Percentiles rank a stretch among this genome's conserved stretches.
phyloP scores from a whole-genome alignment of 306 rosid genomes.

The Spatholobus suberectus region DNA sequence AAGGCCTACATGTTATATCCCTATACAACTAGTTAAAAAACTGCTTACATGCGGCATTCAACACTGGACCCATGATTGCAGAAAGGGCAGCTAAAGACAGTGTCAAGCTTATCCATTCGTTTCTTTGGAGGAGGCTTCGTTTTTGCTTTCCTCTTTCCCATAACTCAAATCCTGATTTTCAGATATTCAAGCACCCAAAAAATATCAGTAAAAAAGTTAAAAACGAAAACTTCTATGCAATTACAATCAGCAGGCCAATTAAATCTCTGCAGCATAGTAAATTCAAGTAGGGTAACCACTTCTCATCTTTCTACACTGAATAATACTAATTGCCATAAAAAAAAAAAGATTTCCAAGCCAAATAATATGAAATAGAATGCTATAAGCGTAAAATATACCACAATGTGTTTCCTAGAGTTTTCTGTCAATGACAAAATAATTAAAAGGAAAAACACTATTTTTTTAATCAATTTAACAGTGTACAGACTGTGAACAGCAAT shows the following conservation, averaged over 20 bases:
- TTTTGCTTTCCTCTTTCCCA: conserved; percentile 93
- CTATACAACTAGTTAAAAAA: background rate
- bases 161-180: conserved; percentile 49
- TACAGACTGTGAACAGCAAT: no score
- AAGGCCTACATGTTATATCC: background rate
- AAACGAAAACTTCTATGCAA: background rate
- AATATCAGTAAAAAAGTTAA: background rate
- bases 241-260: background rate
- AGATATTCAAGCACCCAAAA: conserved; percentile 18
- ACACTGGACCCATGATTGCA: conserved; percentile 95
- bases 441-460: background rate
- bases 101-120: conserved; percentile 94
- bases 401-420: no score
- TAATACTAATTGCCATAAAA: background rate
- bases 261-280: background rate
- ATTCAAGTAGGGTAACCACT: background rate
- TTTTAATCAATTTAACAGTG: background rate
- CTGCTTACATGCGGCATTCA: conserved; percentile 86
- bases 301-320: background rate
- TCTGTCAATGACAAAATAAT: no score
- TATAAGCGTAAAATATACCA: background rate
- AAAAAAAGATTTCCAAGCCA: conserved; percentile 5
- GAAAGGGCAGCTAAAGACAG: conserved; percentile 97
- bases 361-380: conserved; percentile 3
- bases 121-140: conserved; percentile 94